Conservation (phyloP, 2,329 filamentous ascomycete species). For the Aspergillus vadensis region DNA sequence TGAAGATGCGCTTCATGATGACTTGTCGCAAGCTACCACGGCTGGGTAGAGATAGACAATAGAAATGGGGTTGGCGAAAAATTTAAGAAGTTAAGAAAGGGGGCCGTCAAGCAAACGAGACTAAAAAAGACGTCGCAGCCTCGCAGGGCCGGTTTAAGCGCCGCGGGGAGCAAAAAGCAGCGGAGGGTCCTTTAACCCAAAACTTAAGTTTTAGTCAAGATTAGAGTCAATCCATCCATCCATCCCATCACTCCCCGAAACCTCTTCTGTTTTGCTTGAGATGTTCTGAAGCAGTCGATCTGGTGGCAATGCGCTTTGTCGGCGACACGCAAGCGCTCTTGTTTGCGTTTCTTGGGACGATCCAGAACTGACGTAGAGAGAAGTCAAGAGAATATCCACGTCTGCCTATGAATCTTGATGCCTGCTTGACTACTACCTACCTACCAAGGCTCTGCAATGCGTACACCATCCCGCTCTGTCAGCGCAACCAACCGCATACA, state of each 20-base stretch:
- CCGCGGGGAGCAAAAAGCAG: conserved; percentile 10
- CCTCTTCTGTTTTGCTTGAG: not conserved
- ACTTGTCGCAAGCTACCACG: not conserved
- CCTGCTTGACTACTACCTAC: not conserved
- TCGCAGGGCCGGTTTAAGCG: conserved; percentile 4
- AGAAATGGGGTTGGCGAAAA: conserved; percentile 7
- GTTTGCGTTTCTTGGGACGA: not conserved
- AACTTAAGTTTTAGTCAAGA: not conserved
- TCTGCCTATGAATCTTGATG: not conserved
- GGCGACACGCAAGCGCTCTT: conserved; percentile 11
- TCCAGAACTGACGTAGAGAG: not conserved
- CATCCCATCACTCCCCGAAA: not conserved
- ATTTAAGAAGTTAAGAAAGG: conserved; percentile 7
- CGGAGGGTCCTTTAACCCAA: not conserved
- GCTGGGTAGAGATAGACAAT: conserved; percentile 1
- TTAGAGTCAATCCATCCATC: not conserved
- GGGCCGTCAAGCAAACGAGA: not conserved
- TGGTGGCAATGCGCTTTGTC: conserved; percentile 5
- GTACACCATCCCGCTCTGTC: not conserved
- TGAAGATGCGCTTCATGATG: conserved; percentile 42
- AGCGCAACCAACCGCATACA: conserved; percentile 3
- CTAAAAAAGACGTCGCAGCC: not conserved
- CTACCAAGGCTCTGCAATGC: not conserved
- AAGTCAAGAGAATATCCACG: too few species aligned
- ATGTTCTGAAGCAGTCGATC: not conserved